Base-by-base conservation (phyloP, 2,329 filamentous ascomycete genomes). In the Aspergillus melleus region DNA sequence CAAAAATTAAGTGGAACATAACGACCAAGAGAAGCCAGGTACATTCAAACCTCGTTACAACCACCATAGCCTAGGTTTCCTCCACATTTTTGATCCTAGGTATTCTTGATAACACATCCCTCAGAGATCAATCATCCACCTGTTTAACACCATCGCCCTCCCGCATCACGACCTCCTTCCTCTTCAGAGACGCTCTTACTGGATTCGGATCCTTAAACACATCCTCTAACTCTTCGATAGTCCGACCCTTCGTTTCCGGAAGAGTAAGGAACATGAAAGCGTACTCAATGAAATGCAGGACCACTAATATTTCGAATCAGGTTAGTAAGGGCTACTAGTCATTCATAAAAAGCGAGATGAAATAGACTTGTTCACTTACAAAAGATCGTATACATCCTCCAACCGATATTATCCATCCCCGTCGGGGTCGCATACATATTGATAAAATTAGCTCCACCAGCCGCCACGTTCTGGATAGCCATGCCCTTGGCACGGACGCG, bases 351-450 rank as follows among this genome's bases (percentile, higher is more conserved):
- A 29, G 14, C 24, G 12, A 54, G 4, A 20, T 4, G 8, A 12
- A 6, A 55, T 29, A 9, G 26, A 8, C 26, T 29, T 1, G 32
- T 6, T 16, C 12, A 16, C 57, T 49, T 20, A 59, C 57, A 20
- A 29, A 59, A 56, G 6, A 56, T 59, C 19, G 54, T 59, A 42
- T 59, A 59, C 57, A 59, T 59, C 14, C 30, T 49, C 57, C 57
- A 59, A 6, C 57, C 57, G 20, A 59, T 59, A 19, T 55, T 59
- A 10, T 29, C 49, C 57, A 59, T 49, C 8, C 57, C 57, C 16
- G 36, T 51, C 14, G 57, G 57, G 5, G 57, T 59, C 10, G 52
- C 57, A 29, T 56, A 59, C 47, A 59, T 52, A 22, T 59, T 59
- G 49, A 59, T 56, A n/a, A 59, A 59, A 24, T 52, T 59, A 19